These are phyloP conservation scores for Kluyveromyces siamensis DNA, from an alignment of 805 yeast genomes.

Conservation along the genomic window DNA sequence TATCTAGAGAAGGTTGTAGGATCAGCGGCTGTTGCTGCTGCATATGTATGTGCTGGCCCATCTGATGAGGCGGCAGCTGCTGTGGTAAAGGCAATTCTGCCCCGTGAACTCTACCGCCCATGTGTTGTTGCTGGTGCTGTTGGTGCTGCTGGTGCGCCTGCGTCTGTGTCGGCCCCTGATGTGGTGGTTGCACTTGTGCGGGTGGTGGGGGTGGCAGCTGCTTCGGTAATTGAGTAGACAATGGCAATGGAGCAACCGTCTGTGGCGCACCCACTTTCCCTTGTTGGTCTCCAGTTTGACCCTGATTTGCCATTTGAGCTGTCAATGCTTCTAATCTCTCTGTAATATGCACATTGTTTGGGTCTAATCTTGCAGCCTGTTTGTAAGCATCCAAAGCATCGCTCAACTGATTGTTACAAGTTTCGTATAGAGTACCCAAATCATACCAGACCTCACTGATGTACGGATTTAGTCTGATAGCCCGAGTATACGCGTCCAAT, in stretches of 20 bases:
- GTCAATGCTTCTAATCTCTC: slow-evolving; percentile 82
- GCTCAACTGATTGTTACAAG: slow-evolving; percentile 89
- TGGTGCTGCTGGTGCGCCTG: slow-evolving; percentile 15
- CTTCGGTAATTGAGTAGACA: slow-evolving; percentile 2
- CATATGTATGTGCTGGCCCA: slow-evolving; percentile 5
- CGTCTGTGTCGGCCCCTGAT: slow-evolving; percentile 7
- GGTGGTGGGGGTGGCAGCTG: slow-evolving; percentile 12
- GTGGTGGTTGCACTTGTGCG: slow-evolving; percentile 4
- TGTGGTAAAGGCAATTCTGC: slow-evolving; percentile 3
- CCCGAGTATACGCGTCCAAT: slow-evolving; percentile 93
- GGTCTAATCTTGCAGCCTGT: slow-evolving; percentile 93
- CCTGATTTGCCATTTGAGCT: slow-evolving; percentile 36
- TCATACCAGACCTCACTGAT: slow-evolving; percentile 98
- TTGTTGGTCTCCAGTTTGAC: slow-evolving; percentile 21
- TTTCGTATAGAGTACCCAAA: slow-evolving; percentile 91
- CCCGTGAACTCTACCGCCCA: slow-evolving; percentile 6
- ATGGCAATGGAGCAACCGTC: slow-evolving; percentile 9
- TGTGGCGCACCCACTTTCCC: slow-evolving; percentile 9
- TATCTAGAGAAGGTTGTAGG: slow-evolving; percentile 27
- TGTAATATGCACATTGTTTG: slow-evolving; percentile 88
- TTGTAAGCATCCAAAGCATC: slow-evolving; percentile 97
- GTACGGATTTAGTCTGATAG: slow-evolving; percentile 91
- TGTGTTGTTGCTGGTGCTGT: slow-evolving; percentile 16
- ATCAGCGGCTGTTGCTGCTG: slow-evolving; percentile 17
- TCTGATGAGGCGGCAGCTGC: not conserved